A percentile compares a stretch with the other conserved stretches of the same genome.
These are phyloP conservation scores for Lepraria neglecta DNA, from an alignment of 495 filamentous ascomycete genomes.

Conservation along the genomic window DNA sequence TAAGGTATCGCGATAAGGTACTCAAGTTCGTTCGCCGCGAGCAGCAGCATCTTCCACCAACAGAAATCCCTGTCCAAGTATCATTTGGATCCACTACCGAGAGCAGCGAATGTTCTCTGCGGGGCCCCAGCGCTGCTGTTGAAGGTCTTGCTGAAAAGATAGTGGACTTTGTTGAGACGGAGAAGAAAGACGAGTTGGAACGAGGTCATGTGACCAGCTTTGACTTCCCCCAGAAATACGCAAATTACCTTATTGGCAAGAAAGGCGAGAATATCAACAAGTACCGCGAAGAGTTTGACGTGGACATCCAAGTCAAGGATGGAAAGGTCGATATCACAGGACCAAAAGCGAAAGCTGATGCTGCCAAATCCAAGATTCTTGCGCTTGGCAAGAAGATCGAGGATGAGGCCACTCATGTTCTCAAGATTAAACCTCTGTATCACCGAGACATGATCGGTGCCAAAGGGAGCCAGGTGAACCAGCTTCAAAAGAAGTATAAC, in stretches of 20 bases:
- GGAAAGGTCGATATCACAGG: slow-evolving; percentile 66
- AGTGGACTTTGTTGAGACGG: slow-evolving; percentile 68
- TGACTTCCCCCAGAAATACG: slow-evolving; percentile 89
- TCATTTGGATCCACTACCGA: slow-evolving; percentile 43
- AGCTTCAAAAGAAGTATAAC: slow-evolving; percentile 75
- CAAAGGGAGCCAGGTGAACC: slow-evolving; percentile 58
- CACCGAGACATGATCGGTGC: slow-evolving; percentile 70
- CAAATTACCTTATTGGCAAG: slow-evolving; percentile 88
- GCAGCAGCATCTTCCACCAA: slow-evolving; percentile 57
- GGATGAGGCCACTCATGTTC: slow-evolving; percentile 74
- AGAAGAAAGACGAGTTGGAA: slow-evolving; percentile 82
- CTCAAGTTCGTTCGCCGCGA: slow-evolving; percentile 69
- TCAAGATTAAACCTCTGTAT: slow-evolving; percentile 84
- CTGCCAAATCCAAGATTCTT: slow-evolving; percentile 68
- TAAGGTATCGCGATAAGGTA: slow-evolving; percentile 64
- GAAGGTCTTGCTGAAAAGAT: slow-evolving; percentile 64
- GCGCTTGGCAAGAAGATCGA: slow-evolving; percentile 70
- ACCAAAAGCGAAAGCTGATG: slow-evolving; percentile 75
- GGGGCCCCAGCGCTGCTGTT: slow-evolving; percentile 67
- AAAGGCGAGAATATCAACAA: slow-evolving; percentile 90
- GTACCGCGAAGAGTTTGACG: slow-evolving; percentile 92
- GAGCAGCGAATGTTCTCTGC: slow-evolving; percentile 56
- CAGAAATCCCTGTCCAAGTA: slow-evolving; percentile 68
- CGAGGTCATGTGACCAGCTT: slow-evolving; percentile 77
- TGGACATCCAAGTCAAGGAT: slow-evolving; percentile 83